phyloP scores from a whole-genome alignment of 2,329 filamentous ascomycete species.

The Beauveria pseudobassiana region DNA sequence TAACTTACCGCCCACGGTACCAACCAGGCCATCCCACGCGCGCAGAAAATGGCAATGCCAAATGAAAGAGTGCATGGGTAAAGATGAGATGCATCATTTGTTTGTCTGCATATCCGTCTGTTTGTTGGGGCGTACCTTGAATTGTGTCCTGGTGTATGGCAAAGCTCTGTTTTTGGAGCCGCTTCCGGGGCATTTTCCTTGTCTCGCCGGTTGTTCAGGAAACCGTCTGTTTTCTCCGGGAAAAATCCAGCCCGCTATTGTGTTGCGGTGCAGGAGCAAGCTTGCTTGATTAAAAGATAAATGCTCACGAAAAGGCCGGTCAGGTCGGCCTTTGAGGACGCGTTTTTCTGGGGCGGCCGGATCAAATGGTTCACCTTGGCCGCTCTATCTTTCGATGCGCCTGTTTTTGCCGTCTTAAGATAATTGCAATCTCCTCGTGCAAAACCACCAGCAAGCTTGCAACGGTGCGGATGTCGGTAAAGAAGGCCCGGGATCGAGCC shows the following conservation, averaged over 20 bases:
- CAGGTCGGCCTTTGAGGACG: neutral
- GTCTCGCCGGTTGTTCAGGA: neutral
- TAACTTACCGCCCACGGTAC: neutral
- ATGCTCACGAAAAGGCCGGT: neutral
- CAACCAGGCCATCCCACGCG: neutral
- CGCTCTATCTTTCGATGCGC: neutral
- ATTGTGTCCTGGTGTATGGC: slow-evolving; percentile 26
- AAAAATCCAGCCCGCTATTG: neutral
- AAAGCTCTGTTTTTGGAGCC: slow-evolving; percentile 27
- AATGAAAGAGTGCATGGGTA: neutral
- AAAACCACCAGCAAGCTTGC: neutral
- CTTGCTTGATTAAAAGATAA: neutral
- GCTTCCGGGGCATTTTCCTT: slow-evolving; percentile 23
- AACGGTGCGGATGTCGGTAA: neutral
- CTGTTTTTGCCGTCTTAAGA: neutral
- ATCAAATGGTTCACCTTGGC: neutral
- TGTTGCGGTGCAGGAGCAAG: slow-evolving; percentile 2
- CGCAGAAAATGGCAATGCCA: neutral
- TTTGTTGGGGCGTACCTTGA: slow-evolving; percentile 13
- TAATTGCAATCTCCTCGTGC: neutral
- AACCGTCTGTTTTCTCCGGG: neutral
- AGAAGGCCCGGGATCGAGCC: neutral
- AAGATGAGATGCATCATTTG: neutral
- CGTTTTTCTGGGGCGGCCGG: neutral
- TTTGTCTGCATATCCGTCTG: neutral